These are phyloP conservation scores for Astragalus membranaceus DNA, from an alignment of 306 rosid species.

Conservation along the genomic window DNA sequence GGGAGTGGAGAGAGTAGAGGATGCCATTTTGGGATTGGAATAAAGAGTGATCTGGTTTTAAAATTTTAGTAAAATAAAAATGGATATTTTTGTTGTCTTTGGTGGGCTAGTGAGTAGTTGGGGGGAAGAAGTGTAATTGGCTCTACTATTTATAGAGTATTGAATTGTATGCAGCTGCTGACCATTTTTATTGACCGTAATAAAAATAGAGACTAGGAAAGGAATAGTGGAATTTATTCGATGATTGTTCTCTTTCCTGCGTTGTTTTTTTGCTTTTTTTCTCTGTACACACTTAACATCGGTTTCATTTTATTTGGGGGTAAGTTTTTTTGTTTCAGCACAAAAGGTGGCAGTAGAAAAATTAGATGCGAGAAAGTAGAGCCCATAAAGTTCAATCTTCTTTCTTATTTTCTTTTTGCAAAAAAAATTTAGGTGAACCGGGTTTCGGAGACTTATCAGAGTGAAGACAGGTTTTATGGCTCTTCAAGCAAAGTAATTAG, in stretches of 20 bases:
- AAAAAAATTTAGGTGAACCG: no score
- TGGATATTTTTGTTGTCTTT: background rate
- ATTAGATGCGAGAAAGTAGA: no score
- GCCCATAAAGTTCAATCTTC: no score
- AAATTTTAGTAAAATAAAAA: no score
- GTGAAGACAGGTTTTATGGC: no score
- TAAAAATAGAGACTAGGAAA: background rate
- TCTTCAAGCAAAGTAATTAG: no score
- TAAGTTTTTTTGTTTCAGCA: no score
- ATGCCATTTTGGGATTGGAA: slow-evolving; percentile 29
- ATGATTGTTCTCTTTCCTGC: background rate
- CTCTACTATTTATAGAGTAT: background rate
- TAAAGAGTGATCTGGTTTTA: background rate
- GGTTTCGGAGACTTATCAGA: no score
- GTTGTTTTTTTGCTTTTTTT: background rate
- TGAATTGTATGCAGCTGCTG: background rate
- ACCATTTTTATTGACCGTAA: background rate
- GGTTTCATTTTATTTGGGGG: no score
- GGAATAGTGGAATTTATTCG: background rate
- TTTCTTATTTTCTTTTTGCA: no score
- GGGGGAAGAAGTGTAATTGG: background rate
- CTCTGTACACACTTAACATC: background rate
- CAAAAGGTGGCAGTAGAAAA: no score
- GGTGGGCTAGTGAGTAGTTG: background rate
- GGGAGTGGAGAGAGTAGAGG: slow-evolving; percentile 27